phyloP scores from a whole-genome alignment of 2,329 filamentous ascomycete species.

The Helicocarpus griseus region DNA sequence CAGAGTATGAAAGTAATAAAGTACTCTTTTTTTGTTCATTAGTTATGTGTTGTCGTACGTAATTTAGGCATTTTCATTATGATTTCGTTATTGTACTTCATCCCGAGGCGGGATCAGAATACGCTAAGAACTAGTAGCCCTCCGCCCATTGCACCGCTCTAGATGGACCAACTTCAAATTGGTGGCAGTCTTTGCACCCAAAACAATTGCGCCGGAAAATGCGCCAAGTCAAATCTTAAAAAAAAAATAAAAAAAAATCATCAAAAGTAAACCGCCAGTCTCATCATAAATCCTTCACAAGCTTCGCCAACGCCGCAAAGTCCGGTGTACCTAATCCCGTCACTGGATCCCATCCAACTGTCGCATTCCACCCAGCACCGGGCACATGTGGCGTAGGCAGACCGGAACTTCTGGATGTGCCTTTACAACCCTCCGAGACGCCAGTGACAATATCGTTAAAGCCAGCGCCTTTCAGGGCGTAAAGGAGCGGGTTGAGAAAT shows the following conservation, averaged over 20 bases:
- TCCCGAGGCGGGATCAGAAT: too few relatives aligned
- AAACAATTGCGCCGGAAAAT: not conserved
- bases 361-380: constrained; percentile 43
- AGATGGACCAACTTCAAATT: too few relatives aligned
- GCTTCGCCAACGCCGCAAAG: constrained; percentile 10
- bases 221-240: not conserved
- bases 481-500: constrained; percentile 56
- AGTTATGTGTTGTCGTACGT: too few relatives aligned
- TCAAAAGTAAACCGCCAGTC: too few relatives aligned
- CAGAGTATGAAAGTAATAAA: too few relatives aligned
- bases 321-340: constrained; percentile 34
- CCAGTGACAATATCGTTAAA: constrained; percentile 42
- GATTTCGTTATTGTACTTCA: too few relatives aligned
- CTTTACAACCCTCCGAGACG: constrained; percentile 37
- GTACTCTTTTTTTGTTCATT: too few relatives aligned
- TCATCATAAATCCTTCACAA: not conserved
- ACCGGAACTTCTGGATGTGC: constrained; percentile 28
- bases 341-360: constrained; percentile 41
- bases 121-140: too few relatives aligned
- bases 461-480: constrained; percentile 35
- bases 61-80: too few relatives aligned
- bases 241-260: not conserved
- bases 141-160: too few relatives aligned
- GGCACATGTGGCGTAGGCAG: constrained; percentile 30
- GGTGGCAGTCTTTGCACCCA: too few relatives aligned